Percentiles rank a stretch among this genome's conserved stretches.
These are phyloP conservation scores for Trypanosoma mega DNA, from an alignment of 208 protist genomes.

Conservation along the genomic window DNA sequence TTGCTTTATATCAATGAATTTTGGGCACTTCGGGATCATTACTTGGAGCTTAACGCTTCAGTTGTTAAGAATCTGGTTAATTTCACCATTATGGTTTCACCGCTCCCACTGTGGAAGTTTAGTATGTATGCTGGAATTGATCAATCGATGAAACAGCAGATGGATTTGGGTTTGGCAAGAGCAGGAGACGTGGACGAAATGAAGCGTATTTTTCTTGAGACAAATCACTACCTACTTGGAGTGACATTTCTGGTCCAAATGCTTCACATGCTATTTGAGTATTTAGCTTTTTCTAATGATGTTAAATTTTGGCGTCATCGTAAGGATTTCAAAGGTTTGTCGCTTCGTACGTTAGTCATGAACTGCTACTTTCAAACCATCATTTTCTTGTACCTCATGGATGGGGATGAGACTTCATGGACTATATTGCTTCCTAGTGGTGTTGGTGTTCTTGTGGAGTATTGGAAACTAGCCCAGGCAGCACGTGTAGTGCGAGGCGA, in stretches of 20 bases:
- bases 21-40: constrained; percentile 88
- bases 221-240: constrained; percentile 93
- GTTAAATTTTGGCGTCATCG: constrained; percentile 83
- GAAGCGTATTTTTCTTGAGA: constrained; percentile 96
- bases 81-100: constrained; percentile 55
- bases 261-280: constrained; percentile 98
- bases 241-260: constrained; percentile 94
- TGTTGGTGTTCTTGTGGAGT: constrained; percentile 92
- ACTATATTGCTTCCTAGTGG: constrained; percentile 90
- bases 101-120: constrained; percentile 63
- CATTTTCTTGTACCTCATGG: constrained; percentile 98
- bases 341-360: constrained; percentile 93
- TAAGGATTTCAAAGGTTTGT: constrained; percentile 96
- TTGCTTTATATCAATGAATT: constrained; percentile 95
- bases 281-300: constrained; percentile 98
- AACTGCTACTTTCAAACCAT: constrained; percentile 93
- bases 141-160: constrained; percentile 67
- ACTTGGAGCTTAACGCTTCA: constrained; percentile 83
- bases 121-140: constrained; percentile 84
- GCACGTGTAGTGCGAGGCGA: constrained; percentile 31
- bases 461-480: constrained; percentile 97
- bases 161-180: constrained; percentile 53
- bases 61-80: constrained; percentile 34
- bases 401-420: constrained; percentile 93
- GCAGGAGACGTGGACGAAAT: constrained; percentile 65